Evolutionary conservation across 805 yeast genomes (phyloP), one percentile per base, ranked within the genome.

Genomic region (Cyberlindnera galapagoensis): DNA sequence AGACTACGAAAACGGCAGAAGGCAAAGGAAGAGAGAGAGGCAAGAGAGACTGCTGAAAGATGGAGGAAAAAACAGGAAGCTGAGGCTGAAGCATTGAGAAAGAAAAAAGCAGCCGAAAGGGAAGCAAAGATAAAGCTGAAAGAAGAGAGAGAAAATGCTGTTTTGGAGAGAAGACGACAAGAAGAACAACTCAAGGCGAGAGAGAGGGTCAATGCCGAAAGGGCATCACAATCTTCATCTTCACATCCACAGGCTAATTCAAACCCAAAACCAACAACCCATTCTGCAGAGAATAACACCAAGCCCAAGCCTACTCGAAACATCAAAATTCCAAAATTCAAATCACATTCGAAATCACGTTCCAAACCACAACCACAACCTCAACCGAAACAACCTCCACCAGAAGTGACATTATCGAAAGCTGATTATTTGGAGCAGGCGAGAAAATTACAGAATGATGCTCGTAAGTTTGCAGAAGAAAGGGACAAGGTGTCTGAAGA

Each of bases 101-200:
- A 31, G 12, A 19, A 23, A 22, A 26, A 35, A 20, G 34, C 20
- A 14, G 32, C 11, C 9, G n/a, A 19, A n/a, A 18, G 30, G 12
- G 21, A 12, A n/a, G 32, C 18, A 21, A 24, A 30, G 29, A 30
- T 38, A 2, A 10, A 20, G n/a, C 39, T 35, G 20, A 34, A 29
- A 17, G 34, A 24, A 11, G 14, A 21, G 12, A 21, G 42, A 21
- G 45, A 38, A 27, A 21, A 17, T 8, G 32, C 26, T 9, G 41
- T 39, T 7, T 18, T 39, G 26, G 44, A 43, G 31, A 33, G 33
- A 18, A 38, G 42, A 9, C 34, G 40, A 11, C 24, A 27, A 15
- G 45, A 37, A 26, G 43, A 36, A 12, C 21, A 33, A 23, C 15
- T 4, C 4, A 34, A 27, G 19, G 38, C 39, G 3, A 35, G 35